These are phyloP conservation scores for Alternaria postmessia DNA, from an alignment of 2,329 filamentous ascomycete genomes.

Conservation along the genomic window DNA sequence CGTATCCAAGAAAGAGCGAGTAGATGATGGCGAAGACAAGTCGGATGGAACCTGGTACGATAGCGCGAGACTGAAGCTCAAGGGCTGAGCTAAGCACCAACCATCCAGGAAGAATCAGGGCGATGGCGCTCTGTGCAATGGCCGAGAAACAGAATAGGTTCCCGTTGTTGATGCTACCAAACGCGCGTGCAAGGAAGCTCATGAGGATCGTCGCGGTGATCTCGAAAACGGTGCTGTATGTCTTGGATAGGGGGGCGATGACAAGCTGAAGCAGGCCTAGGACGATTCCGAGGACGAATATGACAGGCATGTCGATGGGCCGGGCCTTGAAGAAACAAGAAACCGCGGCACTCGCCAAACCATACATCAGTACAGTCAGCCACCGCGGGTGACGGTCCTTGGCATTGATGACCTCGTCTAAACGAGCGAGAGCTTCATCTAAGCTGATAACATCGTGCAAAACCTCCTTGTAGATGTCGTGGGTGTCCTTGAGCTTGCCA, in stretches of 20 bases:
- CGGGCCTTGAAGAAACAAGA: constrained; percentile 81
- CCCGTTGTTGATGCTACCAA: constrained; percentile 55
- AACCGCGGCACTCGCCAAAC: constrained; percentile 75
- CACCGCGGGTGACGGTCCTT: constrained; percentile 61
- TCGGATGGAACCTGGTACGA: constrained; percentile 58
- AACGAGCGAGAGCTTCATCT: constrained; percentile 70
- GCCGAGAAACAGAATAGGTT: constrained; percentile 59
- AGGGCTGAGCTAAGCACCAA: constrained; percentile 57
- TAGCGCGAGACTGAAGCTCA: constrained; percentile 57
- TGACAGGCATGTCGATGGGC: constrained; percentile 79
- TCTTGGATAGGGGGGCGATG: constrained; percentile 74
- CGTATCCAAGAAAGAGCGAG: constrained; percentile 60
- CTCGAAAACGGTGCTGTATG: constrained; percentile 66
- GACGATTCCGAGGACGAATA: constrained; percentile 75
- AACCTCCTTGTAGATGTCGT: constrained; percentile 80
- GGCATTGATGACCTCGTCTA: constrained; percentile 68
- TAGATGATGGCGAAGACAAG: constrained; percentile 62
- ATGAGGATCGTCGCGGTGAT: constrained; percentile 57
- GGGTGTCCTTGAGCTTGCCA: constrained; percentile 75
- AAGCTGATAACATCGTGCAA: constrained; percentile 75
- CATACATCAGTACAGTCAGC: constrained; percentile 70
- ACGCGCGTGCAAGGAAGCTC: constrained; percentile 57
- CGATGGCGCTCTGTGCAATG: constrained; percentile 59
- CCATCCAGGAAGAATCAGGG: constrained; percentile 59
- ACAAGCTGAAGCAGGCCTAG: constrained; percentile 79